These are phyloP conservation scores for Chrysoporthe deuterocubensis DNA, from an alignment of 2,329 filamentous ascomycete genomes.

Conservation along the genomic window DNA sequence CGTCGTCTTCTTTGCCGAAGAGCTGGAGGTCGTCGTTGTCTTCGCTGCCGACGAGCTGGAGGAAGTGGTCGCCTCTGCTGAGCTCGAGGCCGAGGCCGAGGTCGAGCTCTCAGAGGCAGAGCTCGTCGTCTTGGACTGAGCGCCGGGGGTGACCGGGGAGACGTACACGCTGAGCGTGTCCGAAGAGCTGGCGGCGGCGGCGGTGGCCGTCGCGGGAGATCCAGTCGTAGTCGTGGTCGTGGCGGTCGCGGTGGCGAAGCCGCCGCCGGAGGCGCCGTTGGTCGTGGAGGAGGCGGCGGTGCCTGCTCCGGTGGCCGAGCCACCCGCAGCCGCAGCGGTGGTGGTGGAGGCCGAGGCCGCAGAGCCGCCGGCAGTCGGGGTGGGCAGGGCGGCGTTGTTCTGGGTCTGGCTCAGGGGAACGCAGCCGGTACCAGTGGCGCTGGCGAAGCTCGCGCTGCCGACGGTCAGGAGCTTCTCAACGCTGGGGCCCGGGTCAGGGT, in stretches of 20 bases:
- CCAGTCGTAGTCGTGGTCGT: background rate
- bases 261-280: background rate
- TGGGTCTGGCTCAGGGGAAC: conserved; percentile 23
- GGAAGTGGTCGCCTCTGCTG: conserved; percentile 6
- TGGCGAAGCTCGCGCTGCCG: conserved; percentile 10
- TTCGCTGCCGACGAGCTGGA: conserved; percentile 8
- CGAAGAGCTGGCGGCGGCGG: background rate
- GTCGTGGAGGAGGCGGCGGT: background rate
- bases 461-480: conserved; percentile 30
- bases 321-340: background rate
- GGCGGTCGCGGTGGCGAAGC: background rate
- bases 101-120: background rate
- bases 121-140: background rate
- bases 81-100: background rate
- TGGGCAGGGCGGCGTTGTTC: conserved; percentile 31
- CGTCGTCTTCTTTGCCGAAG: background rate
- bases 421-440: conserved; percentile 29
- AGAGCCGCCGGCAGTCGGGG: conserved; percentile 10
- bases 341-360: background rate
- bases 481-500: conserved; percentile 34
- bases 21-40: conserved; percentile 17
- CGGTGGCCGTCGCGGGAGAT: background rate
- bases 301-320: too few relatives aligned
- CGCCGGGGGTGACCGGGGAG: conserved; percentile 8
- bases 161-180: conserved; percentile 2